Evolutionary conservation across 164 flowering plant genomes (phyloP).

Genomic region (Platanus orientalis): DNA sequence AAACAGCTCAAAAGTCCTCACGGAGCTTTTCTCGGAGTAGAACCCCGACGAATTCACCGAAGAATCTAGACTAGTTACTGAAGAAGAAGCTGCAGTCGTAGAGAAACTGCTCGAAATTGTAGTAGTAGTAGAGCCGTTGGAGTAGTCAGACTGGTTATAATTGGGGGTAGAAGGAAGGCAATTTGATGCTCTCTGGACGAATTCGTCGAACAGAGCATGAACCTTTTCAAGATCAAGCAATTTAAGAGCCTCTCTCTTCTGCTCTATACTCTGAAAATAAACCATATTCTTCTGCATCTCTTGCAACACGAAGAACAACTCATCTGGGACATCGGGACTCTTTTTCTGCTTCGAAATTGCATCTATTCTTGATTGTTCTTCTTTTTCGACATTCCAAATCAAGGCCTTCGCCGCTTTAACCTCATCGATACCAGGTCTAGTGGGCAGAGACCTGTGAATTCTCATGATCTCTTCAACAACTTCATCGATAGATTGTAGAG

Average conservation of each 20-base stretch:
- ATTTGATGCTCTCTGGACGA: constrained; percentile 46
- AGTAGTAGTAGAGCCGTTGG: constrained; percentile 14
- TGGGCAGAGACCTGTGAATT: constrained; percentile 62
- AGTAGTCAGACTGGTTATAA: constrained; percentile 5
- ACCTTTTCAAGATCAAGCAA: constrained; percentile 39
- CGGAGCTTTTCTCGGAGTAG: constrained; percentile 12
- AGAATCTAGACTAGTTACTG: constrained; percentile 12
- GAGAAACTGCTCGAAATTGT: constrained; percentile 9
- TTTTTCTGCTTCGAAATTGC: constrained; percentile 30
- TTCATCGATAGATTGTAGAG: constrained; percentile 24
- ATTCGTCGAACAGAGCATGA: constrained; percentile 39
- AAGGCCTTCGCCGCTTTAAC: constrained; percentile 55
- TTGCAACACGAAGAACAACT: constrained; percentile 35
- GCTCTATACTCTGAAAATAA: constrained; percentile 34
- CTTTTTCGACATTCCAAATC: constrained; percentile 57
- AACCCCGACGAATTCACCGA: constrained; percentile 10
- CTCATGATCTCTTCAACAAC: constrained; percentile 64
- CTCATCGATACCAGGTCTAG: constrained; percentile 58
- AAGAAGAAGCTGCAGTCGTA: constrained; percentile 5
- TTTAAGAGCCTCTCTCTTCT: constrained; percentile 39
- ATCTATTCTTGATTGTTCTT: constrained; percentile 53
- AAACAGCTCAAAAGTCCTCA: constrained; percentile 28
- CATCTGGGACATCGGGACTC: constrained; percentile 31
- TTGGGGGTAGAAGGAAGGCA: constrained; percentile 35
- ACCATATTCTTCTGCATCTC: constrained; percentile 41